Evolutionary conservation across 163 green algal species (phyloP).

Genomic region (Chlamydomonas reinhardtii): DNA sequence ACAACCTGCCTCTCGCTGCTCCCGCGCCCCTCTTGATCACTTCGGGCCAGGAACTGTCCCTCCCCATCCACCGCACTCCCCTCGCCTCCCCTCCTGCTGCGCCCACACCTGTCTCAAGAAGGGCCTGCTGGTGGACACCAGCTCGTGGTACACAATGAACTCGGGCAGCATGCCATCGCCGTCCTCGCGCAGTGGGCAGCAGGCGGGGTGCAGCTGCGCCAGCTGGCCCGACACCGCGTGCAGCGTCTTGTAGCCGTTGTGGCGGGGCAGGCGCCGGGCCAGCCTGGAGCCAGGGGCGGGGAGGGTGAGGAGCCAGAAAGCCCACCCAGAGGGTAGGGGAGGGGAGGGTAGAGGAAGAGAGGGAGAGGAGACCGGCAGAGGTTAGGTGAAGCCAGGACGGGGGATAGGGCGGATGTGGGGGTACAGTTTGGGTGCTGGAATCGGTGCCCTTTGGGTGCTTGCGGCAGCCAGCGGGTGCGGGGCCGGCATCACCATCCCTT

Average conservation of each 20-base stretch:
- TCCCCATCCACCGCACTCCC: too few relatives aligned
- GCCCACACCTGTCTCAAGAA: constrained; percentile 82
- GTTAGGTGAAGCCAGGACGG: too few relatives aligned
- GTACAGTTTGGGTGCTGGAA: neutral
- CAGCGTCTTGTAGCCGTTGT: constrained; percentile 95
- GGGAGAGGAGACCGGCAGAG: too few relatives aligned
- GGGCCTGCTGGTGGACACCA: constrained; percentile 80
- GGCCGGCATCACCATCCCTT: too few relatives aligned
- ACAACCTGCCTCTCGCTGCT: too few relatives aligned
- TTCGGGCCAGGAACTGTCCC: too few relatives aligned
- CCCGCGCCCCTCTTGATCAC: too few relatives aligned
- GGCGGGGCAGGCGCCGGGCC: constrained; percentile 81
- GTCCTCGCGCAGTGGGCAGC: constrained; percentile 76
- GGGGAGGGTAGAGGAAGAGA: neutral
- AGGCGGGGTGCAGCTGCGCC: constrained; percentile 84
- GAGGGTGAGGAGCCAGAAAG: neutral
- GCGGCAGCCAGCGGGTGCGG: too few relatives aligned
- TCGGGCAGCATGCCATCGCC: constrained; percentile 90
- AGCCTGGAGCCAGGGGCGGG: constrained; percentile 63
- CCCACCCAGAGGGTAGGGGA: neutral
- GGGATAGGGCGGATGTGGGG: neutral
- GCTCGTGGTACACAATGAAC: constrained; percentile 96
- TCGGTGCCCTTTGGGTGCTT: too few relatives aligned
- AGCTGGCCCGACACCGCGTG: constrained; percentile 72
- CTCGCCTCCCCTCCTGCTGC: too few relatives aligned